phyloP scores from a whole-genome alignment of 805 yeast species.

The Lipomyces anomalus region DNA sequence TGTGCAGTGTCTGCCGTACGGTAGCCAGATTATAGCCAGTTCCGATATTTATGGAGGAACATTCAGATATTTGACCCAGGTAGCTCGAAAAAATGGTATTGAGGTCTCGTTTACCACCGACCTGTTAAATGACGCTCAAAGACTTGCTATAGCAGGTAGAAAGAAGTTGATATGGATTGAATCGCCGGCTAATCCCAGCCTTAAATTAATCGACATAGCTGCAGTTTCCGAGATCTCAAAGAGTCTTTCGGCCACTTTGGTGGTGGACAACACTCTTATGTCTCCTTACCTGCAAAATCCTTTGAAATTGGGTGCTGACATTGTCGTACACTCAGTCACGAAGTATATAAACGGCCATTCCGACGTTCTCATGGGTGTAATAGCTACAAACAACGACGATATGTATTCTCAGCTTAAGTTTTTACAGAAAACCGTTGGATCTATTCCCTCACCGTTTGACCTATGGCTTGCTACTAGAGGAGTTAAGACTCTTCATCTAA shows the following conservation, averaged over 20 bases:
- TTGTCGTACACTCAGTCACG: conserved; percentile 83
- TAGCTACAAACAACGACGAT: conserved; percentile 59
- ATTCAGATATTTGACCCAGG: conserved; percentile 82
- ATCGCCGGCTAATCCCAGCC: conserved; percentile 84
- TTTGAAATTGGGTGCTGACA: conserved; percentile 73
- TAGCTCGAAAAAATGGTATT: conserved; percentile 74
- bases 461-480: conserved; percentile 93
- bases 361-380: conserved; percentile 82
- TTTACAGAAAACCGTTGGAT: conserved; percentile 83
- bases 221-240: conserved; percentile 54
- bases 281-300: conserved; percentile 87
- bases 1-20: conserved; percentile 65
- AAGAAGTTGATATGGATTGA: conserved; percentile 83
- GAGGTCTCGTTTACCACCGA: conserved; percentile 60
- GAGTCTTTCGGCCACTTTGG: conserved; percentile 46
- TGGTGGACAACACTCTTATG: conserved; percentile 83
- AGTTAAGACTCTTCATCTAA: conserved; percentile 75
- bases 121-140: conserved; percentile 53
- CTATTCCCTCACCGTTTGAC: conserved; percentile 85
- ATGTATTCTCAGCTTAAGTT: conserved; percentile 62
- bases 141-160: conserved; percentile 42
- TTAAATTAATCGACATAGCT: conserved; percentile 68
- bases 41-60: conserved; percentile 92
- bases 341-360: conserved; percentile 90
- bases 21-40: conserved; percentile 68